Evolutionary conservation across 2,329 filamentous ascomycete species (phyloP).

Genomic region (Cladophialophora immunda): DNA sequence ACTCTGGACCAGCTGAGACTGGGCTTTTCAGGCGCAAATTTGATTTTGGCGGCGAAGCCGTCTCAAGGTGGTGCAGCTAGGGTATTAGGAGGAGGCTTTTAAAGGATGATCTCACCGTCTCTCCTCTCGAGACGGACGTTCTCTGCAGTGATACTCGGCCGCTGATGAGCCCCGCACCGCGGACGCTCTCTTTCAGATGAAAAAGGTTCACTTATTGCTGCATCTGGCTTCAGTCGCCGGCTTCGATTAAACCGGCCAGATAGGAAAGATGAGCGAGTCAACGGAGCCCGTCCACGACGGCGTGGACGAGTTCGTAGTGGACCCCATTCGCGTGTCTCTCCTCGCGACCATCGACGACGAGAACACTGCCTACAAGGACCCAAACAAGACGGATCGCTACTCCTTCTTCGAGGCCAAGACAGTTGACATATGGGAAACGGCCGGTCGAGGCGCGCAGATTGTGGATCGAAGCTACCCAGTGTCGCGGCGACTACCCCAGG

Average conservation of each 20-base stretch:
- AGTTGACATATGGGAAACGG: slow-evolving; percentile 28
- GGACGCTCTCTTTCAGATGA: background rate
- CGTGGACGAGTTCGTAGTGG: slow-evolving; percentile 25
- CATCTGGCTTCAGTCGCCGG: no score
- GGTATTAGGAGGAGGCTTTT: background rate
- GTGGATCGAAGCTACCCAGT: slow-evolving; percentile 20
- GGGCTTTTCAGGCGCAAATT: background rate
- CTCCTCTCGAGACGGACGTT: background rate
- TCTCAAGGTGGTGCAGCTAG: background rate
- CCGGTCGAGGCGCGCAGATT: slow-evolving; percentile 10
- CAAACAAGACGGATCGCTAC: slow-evolving; percentile 18
- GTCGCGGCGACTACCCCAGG: slow-evolving; percentile 18
- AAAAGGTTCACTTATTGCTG: background rate
- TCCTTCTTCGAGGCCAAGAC: slow-evolving; percentile 28
- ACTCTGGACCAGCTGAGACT: background rate
- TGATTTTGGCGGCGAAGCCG: background rate
- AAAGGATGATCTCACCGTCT: background rate
- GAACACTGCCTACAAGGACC: slow-evolving; percentile 26
- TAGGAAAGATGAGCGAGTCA: slow-evolving; percentile 25
- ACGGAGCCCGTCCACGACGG: slow-evolving; percentile 22
- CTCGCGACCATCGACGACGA: slow-evolving; percentile 28
- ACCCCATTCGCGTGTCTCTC: slow-evolving; percentile 24
- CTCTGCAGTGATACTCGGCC: background rate
- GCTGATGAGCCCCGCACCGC: background rate
- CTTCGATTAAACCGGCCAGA: background rate